Evolutionary conservation across 1,284 basidiomycete genomes (phyloP), one percentile per base, ranked within the genome.

Genomic region (Ganoderma resinaceum): DNA sequence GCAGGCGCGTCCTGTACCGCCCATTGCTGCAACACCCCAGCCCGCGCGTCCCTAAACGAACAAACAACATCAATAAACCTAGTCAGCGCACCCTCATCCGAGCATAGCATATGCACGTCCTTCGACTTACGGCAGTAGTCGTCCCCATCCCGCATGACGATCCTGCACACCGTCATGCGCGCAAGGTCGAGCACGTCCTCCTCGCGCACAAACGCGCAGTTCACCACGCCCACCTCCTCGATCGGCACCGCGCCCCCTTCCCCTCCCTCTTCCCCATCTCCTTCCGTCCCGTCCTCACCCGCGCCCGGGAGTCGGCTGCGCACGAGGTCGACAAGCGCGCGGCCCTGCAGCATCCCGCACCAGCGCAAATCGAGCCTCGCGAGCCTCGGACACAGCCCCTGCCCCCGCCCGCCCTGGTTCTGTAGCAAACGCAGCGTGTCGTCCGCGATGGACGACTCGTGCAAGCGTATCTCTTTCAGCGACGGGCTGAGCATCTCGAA

Each of bases 361-460:
- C 88, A 91, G 31, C 88, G 83, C 59, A 91, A 77, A 74, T 90
- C 88, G 61, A 91, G 75, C 57, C 78, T 78, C 52, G 76, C 75
- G 35, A 91, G 82, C 62, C 74, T 77, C 26, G 86, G 88, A 68
- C 88, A 90, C 20, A 83, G 73, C 4, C 82, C 82, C 14, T 67
- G 70, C n/a, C n/a, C n/a, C n/a, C n/a, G n/a, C n/a, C n/a, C n/a
- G n/a, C n/a, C n/a, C n/a, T 81, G 79, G 2, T 84, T 83, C 37
- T 78, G 74, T 31, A 91, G 74, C 53, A 78, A 70, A 12, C 74
- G 72, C 9, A 91, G 70, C 33, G 84, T 82, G n/a, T 78, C 77
- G 74, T 89, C 85, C 23, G 85, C 78, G 68, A 91, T 85, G 49
- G 89, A 87, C 66, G 86, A 87, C 73, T 89, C 87, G 75, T 90